These are phyloP conservation scores for Dactylorhiza incarnata DNA, from an alignment of 106 monocot genomes.

Conservation along the genomic window DNA sequence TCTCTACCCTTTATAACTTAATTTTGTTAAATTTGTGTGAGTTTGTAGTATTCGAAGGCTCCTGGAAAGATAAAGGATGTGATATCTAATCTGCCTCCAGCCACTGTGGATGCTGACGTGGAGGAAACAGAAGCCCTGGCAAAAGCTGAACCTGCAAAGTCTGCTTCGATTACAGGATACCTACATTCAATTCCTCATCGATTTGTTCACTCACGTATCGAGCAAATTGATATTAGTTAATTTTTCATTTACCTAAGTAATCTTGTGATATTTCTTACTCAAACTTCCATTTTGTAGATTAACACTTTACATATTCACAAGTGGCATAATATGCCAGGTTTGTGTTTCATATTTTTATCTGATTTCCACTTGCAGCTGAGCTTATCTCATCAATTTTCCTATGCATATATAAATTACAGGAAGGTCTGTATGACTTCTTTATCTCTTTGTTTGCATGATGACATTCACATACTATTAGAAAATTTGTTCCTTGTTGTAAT, in stretches of 20 bases:
- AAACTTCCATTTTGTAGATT: constrained; percentile 43
- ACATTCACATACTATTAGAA: too few relatives aligned
- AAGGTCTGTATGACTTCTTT: too few relatives aligned
- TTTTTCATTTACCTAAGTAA: neutral
- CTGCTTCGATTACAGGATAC: neutral
- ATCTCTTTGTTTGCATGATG: too few relatives aligned
- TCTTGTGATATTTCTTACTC: neutral
- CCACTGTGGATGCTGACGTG: constrained; percentile 64
- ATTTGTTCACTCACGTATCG: neutral
- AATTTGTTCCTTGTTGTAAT: too few relatives aligned
- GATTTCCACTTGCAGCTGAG: neutral
- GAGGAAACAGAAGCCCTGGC: constrained; percentile 58
- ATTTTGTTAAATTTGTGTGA: neutral
- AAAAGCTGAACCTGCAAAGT: constrained; percentile 19
- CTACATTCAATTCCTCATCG: neutral
- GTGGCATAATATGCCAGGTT: constrained; percentile 68
- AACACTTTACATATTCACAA: constrained; percentile 53
- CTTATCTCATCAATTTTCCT: constrained; percentile 1
- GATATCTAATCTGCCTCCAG: constrained; percentile 57
- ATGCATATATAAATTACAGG: neutral
- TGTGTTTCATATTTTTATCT: constrained; percentile 8
- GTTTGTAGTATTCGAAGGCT: constrained; percentile 74
- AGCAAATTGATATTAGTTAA: neutral
- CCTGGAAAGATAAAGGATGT: constrained; percentile 91
- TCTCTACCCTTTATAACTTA: neutral